A percentile compares a stretch with the other conserved stretches of the same genome.
Conservation (phyloP, 1,139 yeast genomes). For the Kurtzmaniella quercitrusa region DNA sequence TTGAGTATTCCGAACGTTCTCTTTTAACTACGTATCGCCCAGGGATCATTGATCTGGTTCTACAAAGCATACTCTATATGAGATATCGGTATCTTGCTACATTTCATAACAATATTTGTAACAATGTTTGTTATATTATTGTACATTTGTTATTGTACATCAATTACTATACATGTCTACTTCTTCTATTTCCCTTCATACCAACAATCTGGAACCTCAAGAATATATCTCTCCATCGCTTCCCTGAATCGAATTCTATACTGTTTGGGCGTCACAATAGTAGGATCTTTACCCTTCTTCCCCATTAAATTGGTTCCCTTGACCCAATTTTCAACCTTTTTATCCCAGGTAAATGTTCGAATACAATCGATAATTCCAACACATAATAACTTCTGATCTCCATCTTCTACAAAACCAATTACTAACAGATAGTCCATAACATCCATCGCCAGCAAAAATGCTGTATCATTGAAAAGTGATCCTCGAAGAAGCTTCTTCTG, state of each 20-base stretch:
- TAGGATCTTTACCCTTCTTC: conserved; percentile 89
- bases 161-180: not conserved
- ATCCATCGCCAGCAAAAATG: conserved; percentile 93
- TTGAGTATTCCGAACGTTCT: no score
- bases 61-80: no score
- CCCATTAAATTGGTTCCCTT: conserved; percentile 80
- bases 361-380: conserved; percentile 97
- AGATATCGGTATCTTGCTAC: no score
- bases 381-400: conserved; percentile 63
- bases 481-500: conserved; percentile 83
- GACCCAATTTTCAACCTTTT: conserved; percentile 97
- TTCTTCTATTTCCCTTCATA: conserved; percentile 34
- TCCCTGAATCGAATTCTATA: conserved; percentile 91
- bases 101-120: no score
- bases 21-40: no score
- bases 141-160: conserved; percentile 3
- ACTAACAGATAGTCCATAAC: conserved; percentile 98
- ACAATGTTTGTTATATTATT: no score
- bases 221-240: conserved; percentile 94
- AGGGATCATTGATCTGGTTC: no score
- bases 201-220: conserved; percentile 93
- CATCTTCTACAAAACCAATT: conserved; percentile 61
- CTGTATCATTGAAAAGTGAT: conserved; percentile 90
- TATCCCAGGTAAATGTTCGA: conserved; percentile 97
- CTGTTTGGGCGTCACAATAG: conserved; percentile 94